Evolutionary conservation across 2,329 filamentous ascomycete species (phyloP), one percentile per base, ranked within the genome.

Genomic region (Tolypocladium ovalisporum): DNA sequence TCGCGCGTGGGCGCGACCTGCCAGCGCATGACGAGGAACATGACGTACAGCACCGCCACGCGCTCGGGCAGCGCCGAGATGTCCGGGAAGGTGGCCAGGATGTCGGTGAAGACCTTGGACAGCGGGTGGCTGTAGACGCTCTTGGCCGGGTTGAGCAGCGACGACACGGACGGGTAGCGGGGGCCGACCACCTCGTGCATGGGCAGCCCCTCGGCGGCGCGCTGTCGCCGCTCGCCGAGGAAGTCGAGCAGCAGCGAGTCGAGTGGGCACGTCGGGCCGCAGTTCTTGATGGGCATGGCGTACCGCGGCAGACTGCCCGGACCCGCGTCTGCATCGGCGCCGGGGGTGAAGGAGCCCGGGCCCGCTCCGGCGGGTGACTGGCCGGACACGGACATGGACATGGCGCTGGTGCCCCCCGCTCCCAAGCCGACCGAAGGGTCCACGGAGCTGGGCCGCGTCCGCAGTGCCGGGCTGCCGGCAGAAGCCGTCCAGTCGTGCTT

Each of bases 21-120:
- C 89, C 91, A 96, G 47, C 87, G 82, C 86, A 94, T 90, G 61
- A 91, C 68, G 36, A 92, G 79, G 71, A 95, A 96, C 89, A 96
- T 95, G 67, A 87, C 76, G 69, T 92, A 95, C 9, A 96, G 78
- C 8, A 90, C 84, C 10, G 88, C 90, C 0, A 95, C 84, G 65
- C 89, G 87, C 71, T 96, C 90, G 0, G 91, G 90, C 0, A 95
- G 78, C n/a, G 79, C 80, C 4, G 80, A 82, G 35, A 96, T 84
- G 64, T 89, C 86, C 0, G 90, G 89, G 64, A 96, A 95, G n/a
- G 87, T 90, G 61, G 82, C 79, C 13, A 96, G 76, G 58, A 96
- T 90, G 69, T 95, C 90, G 47, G 89, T 92, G 67, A 95, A 89
- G 17, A 96, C 82, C 62, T 89, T 89, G 8, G 89, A 93, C 1